phyloP scores from a whole-genome alignment of 495 filamentous ascomycete species.

The Corynascus novoguineensis region DNA sequence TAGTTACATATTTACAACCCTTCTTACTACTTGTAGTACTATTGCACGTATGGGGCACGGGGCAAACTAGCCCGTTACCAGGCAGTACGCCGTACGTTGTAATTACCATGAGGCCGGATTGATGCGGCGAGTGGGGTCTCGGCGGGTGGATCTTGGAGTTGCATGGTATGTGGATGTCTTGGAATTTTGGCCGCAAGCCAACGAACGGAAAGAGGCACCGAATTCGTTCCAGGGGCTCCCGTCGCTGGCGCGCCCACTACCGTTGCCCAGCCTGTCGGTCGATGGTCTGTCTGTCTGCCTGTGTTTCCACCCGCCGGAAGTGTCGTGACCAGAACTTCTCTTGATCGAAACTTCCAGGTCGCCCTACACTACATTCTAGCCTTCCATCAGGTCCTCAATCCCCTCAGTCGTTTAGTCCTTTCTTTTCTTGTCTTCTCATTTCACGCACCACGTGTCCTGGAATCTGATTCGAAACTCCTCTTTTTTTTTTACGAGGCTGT shows the following conservation, averaged over 20 bases:
- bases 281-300: slow-evolving; percentile 8
- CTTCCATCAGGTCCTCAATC: slow-evolving; percentile 21
- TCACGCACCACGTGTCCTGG: slow-evolving; percentile 15
- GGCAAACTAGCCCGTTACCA: background rate
- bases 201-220: slow-evolving; percentile 21
- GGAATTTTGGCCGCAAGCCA: slow-evolving; percentile 23
- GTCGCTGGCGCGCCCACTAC: slow-evolving; percentile 19
- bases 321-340: slow-evolving; percentile 19
- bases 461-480: slow-evolving; percentile 15
- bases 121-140: background rate
- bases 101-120: slow-evolving; percentile 7
- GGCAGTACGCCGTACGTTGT: background rate
- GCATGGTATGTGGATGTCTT: slow-evolving; percentile 20
- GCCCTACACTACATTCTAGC: no score
- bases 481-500: slow-evolving; percentile 6
- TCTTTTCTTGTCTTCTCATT: slow-evolving; percentile 29
- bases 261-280: slow-evolving; percentile 20
- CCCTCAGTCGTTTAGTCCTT: slow-evolving; percentile 41
- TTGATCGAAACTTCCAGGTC: slow-evolving; percentile 12
- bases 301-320: background rate
- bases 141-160: background rate
- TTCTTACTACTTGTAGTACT: no score
- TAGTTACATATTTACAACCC: no score
- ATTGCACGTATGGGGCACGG: background rate
- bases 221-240: slow-evolving; percentile 23